These are phyloP conservation scores for Suhomyces sp. DNA, from an alignment of 805 yeast species.

Conservation along the genomic window DNA sequence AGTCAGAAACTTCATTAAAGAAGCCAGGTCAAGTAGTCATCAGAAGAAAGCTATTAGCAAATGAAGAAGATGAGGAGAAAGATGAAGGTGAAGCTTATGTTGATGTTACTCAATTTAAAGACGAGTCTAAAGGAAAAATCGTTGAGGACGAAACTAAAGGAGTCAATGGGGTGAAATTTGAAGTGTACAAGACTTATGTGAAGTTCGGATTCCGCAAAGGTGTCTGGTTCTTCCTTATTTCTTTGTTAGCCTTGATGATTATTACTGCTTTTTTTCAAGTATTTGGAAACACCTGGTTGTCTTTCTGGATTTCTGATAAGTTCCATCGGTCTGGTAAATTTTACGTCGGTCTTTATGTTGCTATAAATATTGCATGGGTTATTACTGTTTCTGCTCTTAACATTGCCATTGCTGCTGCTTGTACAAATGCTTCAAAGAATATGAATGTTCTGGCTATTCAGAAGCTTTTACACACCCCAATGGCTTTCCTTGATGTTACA, in stretches of 20 bases:
- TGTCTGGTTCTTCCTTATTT: constrained; percentile 4
- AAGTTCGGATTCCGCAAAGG: constrained; percentile 27
- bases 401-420: constrained; percentile 45
- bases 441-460: constrained; percentile 61
- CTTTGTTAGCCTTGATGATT: constrained; percentile 5
- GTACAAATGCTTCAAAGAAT: constrained; percentile 51
- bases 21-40: neutral
- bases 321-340: constrained; percentile 47
- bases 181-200: constrained; percentile 34
- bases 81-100: constrained; percentile 10
- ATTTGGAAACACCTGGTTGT: constrained; percentile 24
- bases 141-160: constrained; percentile 19
- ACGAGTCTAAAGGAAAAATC: constrained; percentile 10
- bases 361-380: constrained; percentile 53
- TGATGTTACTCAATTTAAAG: neutral
- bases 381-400: constrained; percentile 44
- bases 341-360: constrained; percentile 71
- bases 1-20: too few relatives aligned
- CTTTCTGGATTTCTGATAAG: constrained; percentile 28
- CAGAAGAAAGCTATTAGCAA: constrained; percentile 8
- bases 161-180: constrained; percentile 27
- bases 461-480: constrained; percentile 69
- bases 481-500: constrained; percentile 79
- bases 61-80: constrained; percentile 14
- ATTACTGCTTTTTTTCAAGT: constrained; percentile 16